Conservation (phyloP, 495 filamentous ascomycete species). For the Penicillium canariense region DNA sequence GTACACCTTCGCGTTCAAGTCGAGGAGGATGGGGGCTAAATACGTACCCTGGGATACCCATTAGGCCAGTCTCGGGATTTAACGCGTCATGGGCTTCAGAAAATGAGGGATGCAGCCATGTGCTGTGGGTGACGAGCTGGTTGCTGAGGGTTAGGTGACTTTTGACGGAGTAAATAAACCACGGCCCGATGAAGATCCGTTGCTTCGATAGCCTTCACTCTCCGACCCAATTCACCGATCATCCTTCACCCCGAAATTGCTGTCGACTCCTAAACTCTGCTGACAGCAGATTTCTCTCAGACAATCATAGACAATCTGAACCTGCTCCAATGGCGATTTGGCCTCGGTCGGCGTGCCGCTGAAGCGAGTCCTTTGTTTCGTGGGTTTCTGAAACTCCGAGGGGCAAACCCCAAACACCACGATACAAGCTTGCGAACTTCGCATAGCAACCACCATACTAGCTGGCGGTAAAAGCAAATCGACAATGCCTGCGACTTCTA, state of each 20-base stretch:
- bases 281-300: background rate
- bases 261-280: background rate
- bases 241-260: background rate
- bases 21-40: background rate
- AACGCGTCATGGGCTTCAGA: slow-evolving; percentile 1
- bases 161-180: slow-evolving; percentile 36
- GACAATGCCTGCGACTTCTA: slow-evolving; percentile 23
- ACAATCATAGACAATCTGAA: background rate
- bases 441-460: slow-evolving; percentile 11
- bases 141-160: slow-evolving; percentile 14
- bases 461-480: slow-evolving; percentile 13
- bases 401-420: slow-evolving; percentile 11
- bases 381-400: slow-evolving; percentile 15
- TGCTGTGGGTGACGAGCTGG: background rate
- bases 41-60: slow-evolving; percentile 50
- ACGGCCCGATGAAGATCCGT: slow-evolving; percentile 49
- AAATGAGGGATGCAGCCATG: slow-evolving; percentile 11
- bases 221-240: background rate
- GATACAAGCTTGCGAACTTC: slow-evolving; percentile 4
- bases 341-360: background rate
- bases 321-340: slow-evolving; percentile 13
- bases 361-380: slow-evolving; percentile 8
- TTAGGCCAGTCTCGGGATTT: slow-evolving; percentile 15
- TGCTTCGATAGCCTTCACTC: slow-evolving; percentile 10
- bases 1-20: background rate